A percentile compares a stretch with the other conserved stretches of the same genome.
Evolutionary conservation across 371 early-diverging fungal genomes (phyloP).

Genomic region (Syncephalastrum racemosum): DNA sequence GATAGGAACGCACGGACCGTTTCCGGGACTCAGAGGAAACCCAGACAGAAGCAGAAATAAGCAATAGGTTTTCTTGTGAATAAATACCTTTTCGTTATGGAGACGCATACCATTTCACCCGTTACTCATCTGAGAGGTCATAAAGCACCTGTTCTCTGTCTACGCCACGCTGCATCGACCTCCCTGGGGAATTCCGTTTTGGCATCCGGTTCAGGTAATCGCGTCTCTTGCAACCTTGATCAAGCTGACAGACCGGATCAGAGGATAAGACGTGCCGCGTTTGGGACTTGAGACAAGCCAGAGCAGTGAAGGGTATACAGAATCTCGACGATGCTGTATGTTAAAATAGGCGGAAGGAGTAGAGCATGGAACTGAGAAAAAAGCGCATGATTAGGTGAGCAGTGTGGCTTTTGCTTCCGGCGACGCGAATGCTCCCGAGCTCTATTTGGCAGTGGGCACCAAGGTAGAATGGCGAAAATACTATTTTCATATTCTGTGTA

Average conservation of each 20-base stretch:
- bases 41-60: too few relatives aligned
- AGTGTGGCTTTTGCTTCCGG: slow-evolving; percentile 33
- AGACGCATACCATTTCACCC: slow-evolving; percentile 2
- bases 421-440: slow-evolving; percentile 14
- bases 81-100: too few relatives aligned
- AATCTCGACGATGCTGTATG: slow-evolving; percentile 31
- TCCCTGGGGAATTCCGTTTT: slow-evolving; percentile 13
- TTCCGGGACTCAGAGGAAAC: too few relatives aligned
- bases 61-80: too few relatives aligned
- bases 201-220: slow-evolving; percentile 26
- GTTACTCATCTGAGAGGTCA: slow-evolving; percentile 16
- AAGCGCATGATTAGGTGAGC: slow-evolving; percentile 23
- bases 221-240: background rate
- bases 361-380: background rate
- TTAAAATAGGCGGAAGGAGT: background rate
- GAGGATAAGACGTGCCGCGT: slow-evolving; percentile 49
- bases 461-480: slow-evolving; percentile 19
- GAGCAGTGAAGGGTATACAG: slow-evolving; percentile 34
- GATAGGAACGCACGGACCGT: too few relatives aligned
- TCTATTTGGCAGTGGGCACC: slow-evolving; percentile 39
- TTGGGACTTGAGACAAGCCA: slow-evolving; percentile 35
- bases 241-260: slow-evolving; percentile 1
- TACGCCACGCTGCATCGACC: slow-evolving; percentile 7
- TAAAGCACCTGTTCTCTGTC: slow-evolving; percentile 16
- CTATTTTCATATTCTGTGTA: background rate